A percentile compares a stretch with the other conserved stretches of the same genome.
Evolutionary conservation across 192 early-diverging fungal species (phyloP).

Genomic region (Pecoramyces ruminantium): DNA sequence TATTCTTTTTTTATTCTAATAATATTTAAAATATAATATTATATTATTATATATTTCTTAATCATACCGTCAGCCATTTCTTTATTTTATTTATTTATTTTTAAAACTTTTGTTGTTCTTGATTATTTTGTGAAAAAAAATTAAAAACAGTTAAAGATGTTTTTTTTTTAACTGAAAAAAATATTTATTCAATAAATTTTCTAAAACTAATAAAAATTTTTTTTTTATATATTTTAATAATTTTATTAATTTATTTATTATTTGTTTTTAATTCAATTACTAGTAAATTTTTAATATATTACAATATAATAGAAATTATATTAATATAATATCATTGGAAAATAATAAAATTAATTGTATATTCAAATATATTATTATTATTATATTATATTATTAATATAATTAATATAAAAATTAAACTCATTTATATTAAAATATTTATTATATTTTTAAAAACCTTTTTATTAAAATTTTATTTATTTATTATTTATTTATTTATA

Average conservation of each 20-base stretch:
- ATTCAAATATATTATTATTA: not conserved
- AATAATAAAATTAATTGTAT: not conserved
- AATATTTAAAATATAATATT: no score
- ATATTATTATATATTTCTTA: not conserved
- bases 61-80: not conserved
- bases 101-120: not conserved
- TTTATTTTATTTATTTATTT: not conserved
- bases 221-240: not conserved
- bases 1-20: no score
- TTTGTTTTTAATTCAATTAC: not conserved
- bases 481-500: not conserved
- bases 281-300: not conserved
- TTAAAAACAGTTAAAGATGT: not conserved
- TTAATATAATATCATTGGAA: not conserved
- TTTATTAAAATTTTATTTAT: not conserved
- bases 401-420: not conserved
- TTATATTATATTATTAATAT: not conserved
- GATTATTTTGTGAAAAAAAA: not conserved
- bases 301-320: not conserved
- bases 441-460: not conserved
- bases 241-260: constrained; percentile 9
- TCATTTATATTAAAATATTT: not conserved
- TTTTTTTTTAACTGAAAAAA: not conserved
- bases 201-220: not conserved
- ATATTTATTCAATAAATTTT: not conserved